Evolutionary conservation across 306 rosid species (phyloP), one percentile per base, ranked within the genome.

Genomic region (Acacia acuminata): DNA sequence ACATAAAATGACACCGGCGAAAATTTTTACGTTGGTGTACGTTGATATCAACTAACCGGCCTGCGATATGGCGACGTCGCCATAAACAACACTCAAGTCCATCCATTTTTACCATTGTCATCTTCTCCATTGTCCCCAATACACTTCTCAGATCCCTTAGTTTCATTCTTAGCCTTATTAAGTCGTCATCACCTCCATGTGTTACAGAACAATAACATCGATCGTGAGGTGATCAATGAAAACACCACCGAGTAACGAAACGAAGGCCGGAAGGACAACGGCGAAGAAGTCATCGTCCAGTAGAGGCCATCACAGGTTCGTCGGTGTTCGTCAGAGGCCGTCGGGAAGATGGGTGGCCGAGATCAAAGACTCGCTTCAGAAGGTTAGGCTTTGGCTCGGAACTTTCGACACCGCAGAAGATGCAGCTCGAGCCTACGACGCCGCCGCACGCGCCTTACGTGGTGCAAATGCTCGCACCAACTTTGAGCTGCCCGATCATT

Each of bases 271-370:
- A 6, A 38, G 83, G 70, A 79, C 85, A 5, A 1, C 16, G 61
- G 0, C 8, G 64, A 91, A 83, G 87, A 91, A 90, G 55, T 7
- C 91, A 55, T 88, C 91, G 10, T 85, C 93, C 5, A 16, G 9
- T 17, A 89, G 96, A 78, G 93, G 97, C 15, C 97, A 91, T 86
- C 87, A 88, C 30, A 85, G 82, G 55, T 93, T 78, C 38, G 94
- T 93, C 20, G 97, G 97, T 3, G 96, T 93, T 47, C 89, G 93
- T 2, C 93, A 90, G 66, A 86, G 94, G 63, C 97, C 97, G 8
- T 91, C 94, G 0, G 97, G 97, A 20, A 87, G 96, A 87, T 93
- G 96, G 97, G 97, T 93, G 20, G 92, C 97, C 2, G 97, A 93
- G 91, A 93, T 91, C 83, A 93, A 93, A 72, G 96, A 93, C 83